These are phyloP conservation scores for Amylostereum areolatum DNA, from an alignment of 1,284 basidiomycete species.

Conservation along the genomic window DNA sequence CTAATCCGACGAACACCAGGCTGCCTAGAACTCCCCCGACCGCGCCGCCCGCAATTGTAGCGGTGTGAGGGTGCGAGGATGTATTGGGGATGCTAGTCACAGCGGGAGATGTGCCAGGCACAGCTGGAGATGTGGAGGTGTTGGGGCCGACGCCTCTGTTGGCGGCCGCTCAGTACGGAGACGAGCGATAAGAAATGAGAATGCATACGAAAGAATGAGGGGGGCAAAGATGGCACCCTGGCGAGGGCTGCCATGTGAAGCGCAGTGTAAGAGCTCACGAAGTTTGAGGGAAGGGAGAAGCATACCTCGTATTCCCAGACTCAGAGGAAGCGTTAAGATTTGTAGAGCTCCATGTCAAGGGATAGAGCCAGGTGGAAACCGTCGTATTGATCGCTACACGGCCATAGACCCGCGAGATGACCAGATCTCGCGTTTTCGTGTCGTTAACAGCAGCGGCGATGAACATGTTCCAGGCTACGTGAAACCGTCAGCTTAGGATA, in stretches of 20 bases:
- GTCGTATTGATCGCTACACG: background rate
- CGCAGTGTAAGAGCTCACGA: slow-evolving; percentile 2
- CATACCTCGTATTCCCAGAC: too few species aligned
- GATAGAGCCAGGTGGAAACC: background rate
- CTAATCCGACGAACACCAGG: too few species aligned
- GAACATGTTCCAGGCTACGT: slow-evolving; percentile 35
- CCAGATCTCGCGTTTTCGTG: slow-evolving; percentile 19
- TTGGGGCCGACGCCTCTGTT: too few species aligned
- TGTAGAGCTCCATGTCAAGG: background rate
- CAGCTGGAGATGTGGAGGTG: too few species aligned
- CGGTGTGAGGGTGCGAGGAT: too few species aligned
- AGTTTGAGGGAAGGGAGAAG: slow-evolving; percentile 16
- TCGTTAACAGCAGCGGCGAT: slow-evolving; percentile 27
- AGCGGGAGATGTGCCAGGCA: too few species aligned
- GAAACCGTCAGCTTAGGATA: background rate
- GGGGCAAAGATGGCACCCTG: slow-evolving; percentile 29
- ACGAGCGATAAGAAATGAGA: too few species aligned
- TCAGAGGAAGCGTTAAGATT: background rate
- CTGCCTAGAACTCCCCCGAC: too few species aligned
- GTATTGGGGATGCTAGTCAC: too few species aligned
- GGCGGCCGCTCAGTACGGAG: too few species aligned
- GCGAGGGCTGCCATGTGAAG: slow-evolving; percentile 21
- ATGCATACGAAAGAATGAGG: too few species aligned
- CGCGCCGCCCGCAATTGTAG: too few species aligned
- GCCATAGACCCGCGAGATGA: slow-evolving; percentile 20